Conservation (phyloP, 164 flowering plant species). For the Echeveria elegans region DNA sequence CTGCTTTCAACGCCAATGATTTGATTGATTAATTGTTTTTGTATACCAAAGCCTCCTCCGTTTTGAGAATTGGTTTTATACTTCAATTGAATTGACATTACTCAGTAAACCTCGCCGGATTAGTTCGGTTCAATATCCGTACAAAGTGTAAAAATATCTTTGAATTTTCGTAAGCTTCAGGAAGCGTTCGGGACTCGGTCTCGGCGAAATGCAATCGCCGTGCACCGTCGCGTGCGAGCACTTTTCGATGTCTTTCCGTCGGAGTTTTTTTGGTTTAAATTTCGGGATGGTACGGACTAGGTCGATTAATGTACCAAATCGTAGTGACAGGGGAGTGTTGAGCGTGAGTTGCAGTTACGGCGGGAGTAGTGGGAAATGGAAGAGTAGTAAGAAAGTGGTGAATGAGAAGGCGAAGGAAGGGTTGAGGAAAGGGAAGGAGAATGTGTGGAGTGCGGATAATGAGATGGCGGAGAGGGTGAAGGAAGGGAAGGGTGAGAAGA, state of each 20-base stretch:
- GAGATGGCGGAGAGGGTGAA: constrained; percentile 32
- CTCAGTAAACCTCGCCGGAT: background rate
- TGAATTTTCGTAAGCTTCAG: background rate
- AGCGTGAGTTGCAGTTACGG: background rate
- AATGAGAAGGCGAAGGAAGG: constrained; percentile 16
- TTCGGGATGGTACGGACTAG: background rate
- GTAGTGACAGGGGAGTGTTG: background rate
- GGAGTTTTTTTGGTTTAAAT: background rate
- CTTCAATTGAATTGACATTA: background rate
- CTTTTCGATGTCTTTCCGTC: background rate
- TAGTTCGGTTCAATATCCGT: background rate
- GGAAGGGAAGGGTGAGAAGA: constrained; percentile 21
- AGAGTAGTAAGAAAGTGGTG: constrained; percentile 2
- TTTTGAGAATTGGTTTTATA: background rate
- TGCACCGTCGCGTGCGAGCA: background rate
- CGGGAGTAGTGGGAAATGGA: background rate
- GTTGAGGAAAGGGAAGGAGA: constrained; percentile 39
- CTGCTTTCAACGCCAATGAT: background rate
- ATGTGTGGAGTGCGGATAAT: constrained; percentile 92
- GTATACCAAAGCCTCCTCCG: too few relatives aligned
- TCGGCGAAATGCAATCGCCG: constrained; percentile 6
- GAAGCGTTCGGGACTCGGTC: background rate
- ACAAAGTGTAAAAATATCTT: background rate
- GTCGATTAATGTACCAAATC: background rate
- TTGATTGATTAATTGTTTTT: background rate